Evolutionary conservation across 148 eudicot species (phyloP).

Genomic region (Euryodendron excelsum): DNA sequence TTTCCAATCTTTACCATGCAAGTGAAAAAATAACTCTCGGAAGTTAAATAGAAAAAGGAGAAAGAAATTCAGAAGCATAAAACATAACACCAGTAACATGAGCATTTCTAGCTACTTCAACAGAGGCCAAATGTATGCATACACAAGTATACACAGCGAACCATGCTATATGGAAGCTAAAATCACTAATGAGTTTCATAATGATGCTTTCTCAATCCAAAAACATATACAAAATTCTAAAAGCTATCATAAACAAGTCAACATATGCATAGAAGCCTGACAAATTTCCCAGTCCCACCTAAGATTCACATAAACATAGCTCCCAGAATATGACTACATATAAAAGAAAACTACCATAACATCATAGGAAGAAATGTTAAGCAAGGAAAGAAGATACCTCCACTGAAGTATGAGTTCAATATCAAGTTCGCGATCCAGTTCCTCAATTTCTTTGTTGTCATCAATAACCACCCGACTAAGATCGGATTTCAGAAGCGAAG

Average conservation of each 20-base stretch:
- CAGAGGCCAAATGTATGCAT: not conserved
- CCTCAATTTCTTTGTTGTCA: slow-evolving; percentile 75
- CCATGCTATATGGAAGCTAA: not conserved
- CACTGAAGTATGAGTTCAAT: slow-evolving; percentile 88
- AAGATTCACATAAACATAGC: not conserved
- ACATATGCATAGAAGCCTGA: not conserved
- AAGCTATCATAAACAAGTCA: not conserved
- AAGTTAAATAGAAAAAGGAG: not conserved
- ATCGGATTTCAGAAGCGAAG: slow-evolving; percentile 78
- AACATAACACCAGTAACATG: not conserved
- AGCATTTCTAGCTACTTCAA: too few species aligned
- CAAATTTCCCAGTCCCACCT: slow-evolving; percentile 2
- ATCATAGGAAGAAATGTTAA: not conserved
- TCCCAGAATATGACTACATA: not conserved
- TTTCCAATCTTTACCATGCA: not conserved
- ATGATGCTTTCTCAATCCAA: not conserved
- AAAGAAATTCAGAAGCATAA: not conserved
- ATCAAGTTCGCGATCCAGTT: slow-evolving; percentile 86
- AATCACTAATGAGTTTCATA: not conserved
- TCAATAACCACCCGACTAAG: slow-evolving; percentile 57
- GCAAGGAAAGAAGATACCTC: slow-evolving; percentile 54
- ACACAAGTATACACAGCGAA: not conserved
- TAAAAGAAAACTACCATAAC: not conserved
- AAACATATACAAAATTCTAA: not conserved
- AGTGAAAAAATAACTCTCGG: not conserved